These are phyloP conservation scores for Boletus vermiculosoides DNA, from an alignment of 768 basidiomycete species.

Conservation along the genomic window DNA sequence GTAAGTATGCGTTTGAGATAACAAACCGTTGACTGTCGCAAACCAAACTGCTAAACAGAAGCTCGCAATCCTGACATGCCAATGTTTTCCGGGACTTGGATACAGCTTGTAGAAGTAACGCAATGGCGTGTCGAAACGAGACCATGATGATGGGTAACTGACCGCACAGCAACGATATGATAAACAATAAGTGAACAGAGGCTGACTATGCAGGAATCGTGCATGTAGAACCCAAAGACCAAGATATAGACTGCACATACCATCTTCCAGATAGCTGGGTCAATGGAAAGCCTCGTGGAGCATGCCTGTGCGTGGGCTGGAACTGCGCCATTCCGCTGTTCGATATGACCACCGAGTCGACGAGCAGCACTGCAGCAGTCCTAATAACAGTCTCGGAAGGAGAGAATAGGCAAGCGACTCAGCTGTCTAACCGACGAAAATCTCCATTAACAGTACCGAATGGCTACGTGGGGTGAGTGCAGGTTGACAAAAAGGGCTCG, in stretches of 20 bases:
- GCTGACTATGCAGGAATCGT: background rate
- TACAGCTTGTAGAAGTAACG: background rate
- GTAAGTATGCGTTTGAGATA: background rate
- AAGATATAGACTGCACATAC: background rate
- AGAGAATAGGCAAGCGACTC: background rate
- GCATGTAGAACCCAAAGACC: background rate
- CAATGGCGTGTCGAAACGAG: background rate
- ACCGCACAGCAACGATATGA: background rate
- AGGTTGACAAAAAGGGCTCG: background rate
- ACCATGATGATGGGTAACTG: background rate
- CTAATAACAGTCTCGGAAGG: background rate
- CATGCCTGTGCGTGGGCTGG: background rate
- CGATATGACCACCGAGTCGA: background rate
- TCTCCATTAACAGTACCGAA: slow-evolving; percentile 2
- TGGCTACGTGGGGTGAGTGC: background rate
- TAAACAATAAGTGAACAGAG: too few species aligned
- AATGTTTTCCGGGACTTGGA: background rate
- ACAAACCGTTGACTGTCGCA: background rate
- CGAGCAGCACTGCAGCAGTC: background rate
- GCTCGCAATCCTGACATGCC: background rate
- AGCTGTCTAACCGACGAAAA: background rate
- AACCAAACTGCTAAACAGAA: background rate
- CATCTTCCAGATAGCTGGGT: background rate
- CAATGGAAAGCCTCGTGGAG: background rate
- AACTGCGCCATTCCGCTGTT: background rate